These are phyloP conservation scores for Schizosaccharomyces pombe DNA, from an alignment of 805 yeast species.

Conservation along the genomic window DNA sequence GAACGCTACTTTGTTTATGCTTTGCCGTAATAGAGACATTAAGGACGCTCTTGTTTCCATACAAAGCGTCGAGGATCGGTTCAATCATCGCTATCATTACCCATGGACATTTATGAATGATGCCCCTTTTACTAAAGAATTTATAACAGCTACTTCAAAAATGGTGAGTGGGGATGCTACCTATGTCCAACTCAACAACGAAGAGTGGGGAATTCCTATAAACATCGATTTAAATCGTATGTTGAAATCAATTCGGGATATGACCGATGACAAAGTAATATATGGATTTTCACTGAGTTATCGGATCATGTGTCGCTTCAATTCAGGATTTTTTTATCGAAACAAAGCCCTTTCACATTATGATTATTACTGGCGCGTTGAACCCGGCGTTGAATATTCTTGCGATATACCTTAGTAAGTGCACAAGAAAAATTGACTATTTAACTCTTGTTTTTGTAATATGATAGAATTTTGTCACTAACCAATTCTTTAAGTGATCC, in stretches of 20 bases:
- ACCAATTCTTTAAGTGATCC: conserved; percentile 25
- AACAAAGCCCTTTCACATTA: conserved; percentile 48
- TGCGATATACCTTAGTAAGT: conserved; percentile 33
- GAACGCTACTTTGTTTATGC: conserved; percentile 40
- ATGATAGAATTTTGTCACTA: background rate
- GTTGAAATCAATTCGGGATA: conserved; percentile 23
- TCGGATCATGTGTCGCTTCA: conserved; percentile 89
- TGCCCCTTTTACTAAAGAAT: conserved; percentile 46
- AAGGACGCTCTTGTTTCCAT: conserved; percentile 36
- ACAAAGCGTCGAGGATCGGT: conserved; percentile 51
- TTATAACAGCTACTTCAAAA: conserved; percentile 29
- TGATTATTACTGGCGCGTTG: conserved; percentile 87
- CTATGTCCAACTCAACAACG: conserved; percentile 49
- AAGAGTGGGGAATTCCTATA: conserved; percentile 57
- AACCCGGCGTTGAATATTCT: conserved; percentile 69
- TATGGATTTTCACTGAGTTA: conserved; percentile 47
- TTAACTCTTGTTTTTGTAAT: no score
- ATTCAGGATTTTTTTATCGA: conserved; percentile 73
- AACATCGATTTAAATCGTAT: conserved; percentile 39
- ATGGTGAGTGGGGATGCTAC: conserved; percentile 43
- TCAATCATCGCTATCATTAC: conserved; percentile 51
- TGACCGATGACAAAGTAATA: conserved; percentile 25
- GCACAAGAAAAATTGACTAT: conserved; percentile 18
- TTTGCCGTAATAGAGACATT: conserved; percentile 49
- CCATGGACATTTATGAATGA: conserved; percentile 89